Evolutionary conservation across 352 stramenopile genomes (phyloP), one percentile per base, ranked within the genome.

Genomic region (Blastocystis hominis): DNA sequence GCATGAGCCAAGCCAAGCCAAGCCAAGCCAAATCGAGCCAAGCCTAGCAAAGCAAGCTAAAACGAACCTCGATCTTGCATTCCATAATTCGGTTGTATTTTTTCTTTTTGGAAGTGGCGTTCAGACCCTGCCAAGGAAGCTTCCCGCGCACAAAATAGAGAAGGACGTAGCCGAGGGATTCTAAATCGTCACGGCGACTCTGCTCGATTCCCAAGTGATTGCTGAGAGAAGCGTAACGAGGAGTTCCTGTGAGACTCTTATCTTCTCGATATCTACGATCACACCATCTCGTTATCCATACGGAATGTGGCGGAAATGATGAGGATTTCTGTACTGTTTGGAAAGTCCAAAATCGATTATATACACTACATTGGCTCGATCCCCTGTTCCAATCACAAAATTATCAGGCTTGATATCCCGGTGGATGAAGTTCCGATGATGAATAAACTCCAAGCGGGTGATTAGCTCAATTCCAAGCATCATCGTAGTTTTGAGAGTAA

Each of bases 71-170:
- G 46, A 97, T 96, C 90, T 97, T 97, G 62, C 93, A 93, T 88
- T 97, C 94, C 93, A 97, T 97, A 89, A 97, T 97, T 46, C 93
- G 91, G 89, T 97, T 93, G 89, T 97, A 97, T 91, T 98, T 98
- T 90, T 97, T 93, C 81, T 97, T 97, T 90, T 97, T 97, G 5
- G 94, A 97, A 80, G 95, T 96, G 47, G 94, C 94, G 90, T 97
- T 97, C 66, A 97, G 91, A 55, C 94, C 94, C 90, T 98, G 94
- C 94, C 94, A 98, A 6, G 94, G 94, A 1, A 98, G 89, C 1
- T 90, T 93, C n/a, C 95, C 95, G 13, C 93, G 89, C 72, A 97
- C 93, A 89, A 97, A 97, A 91, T 97, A 97, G 92, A 97, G 95
- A 56, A 97, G 90, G 40, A 97, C 94, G 90, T 96, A 97, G 40